Conservation (phyloP, 345 rosid species). For the Citropsis articulata region DNA sequence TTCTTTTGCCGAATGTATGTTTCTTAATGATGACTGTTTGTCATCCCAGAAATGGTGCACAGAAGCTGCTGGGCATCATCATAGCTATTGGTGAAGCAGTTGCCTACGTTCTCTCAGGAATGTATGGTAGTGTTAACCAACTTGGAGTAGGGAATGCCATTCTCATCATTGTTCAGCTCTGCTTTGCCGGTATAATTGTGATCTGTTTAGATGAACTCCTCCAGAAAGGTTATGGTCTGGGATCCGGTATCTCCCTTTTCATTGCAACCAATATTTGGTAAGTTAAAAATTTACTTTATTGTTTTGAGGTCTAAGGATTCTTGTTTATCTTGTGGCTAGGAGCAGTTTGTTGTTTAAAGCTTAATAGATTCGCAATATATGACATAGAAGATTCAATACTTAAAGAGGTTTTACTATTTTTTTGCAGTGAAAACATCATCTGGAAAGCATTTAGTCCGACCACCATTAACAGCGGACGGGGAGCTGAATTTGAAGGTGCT, state of each 20-base stretch:
- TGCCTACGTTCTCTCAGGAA: constrained; percentile 79
- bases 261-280: constrained; percentile 87
- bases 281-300: constrained; percentile 8
- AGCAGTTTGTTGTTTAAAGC: not conserved
- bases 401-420: not conserved
- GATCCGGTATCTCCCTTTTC: constrained; percentile 89
- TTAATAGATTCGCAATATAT: not conserved
- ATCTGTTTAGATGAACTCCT: constrained; percentile 84
- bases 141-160: constrained; percentile 85
- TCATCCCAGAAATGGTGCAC: constrained; percentile 67
- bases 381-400: not conserved
- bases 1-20: not conserved
- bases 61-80: constrained; percentile 72
- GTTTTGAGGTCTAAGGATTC: not conserved
- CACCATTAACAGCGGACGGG: constrained; percentile 81
- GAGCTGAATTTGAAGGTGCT: constrained; percentile 94
- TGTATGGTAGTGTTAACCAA: constrained; percentile 78
- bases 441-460: constrained; percentile 94
- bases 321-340: not conserved
- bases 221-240: constrained; percentile 79
- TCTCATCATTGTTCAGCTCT: constrained; percentile 73
- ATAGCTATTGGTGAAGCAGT: constrained; percentile 84
- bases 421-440: constrained; percentile 72
- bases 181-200: constrained; percentile 80
- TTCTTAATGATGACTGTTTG: constrained; percentile 1